A percentile compares a stretch with the other conserved stretches of the same genome.
These are phyloP conservation scores for Helicostylum pulchrum DNA, from an alignment of 192 early-diverging fungal genomes.

Conservation along the genomic window DNA sequence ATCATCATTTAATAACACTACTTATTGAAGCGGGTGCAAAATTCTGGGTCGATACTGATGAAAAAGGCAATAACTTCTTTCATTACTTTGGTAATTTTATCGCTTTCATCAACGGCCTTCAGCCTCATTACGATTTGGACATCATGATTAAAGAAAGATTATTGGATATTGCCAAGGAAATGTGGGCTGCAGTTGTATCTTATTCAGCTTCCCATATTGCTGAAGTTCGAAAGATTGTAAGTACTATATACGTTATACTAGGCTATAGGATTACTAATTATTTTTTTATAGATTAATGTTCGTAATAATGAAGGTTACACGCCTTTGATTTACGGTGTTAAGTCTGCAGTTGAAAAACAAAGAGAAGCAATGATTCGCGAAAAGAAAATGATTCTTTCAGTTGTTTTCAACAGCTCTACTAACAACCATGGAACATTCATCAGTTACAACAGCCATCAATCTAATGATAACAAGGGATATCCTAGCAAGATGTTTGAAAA, in stretches of 20 bases:
- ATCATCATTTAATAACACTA: constrained; percentile 19
- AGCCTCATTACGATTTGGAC: constrained; percentile 3
- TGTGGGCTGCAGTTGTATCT: constrained; percentile 10
- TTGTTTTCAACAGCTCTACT: not conserved
- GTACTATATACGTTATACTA: not conserved
- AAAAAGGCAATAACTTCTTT: constrained; percentile 26
- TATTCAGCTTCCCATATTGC: not conserved
- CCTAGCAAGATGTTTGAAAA: not conserved
- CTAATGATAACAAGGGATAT: not conserved
- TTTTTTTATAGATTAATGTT: constrained; percentile 24
- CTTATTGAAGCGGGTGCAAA: constrained; percentile 30
- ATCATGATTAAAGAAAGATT: not conserved
- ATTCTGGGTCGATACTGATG: constrained; percentile 7
- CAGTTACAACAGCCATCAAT: not conserved
- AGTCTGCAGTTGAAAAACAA: constrained; percentile 13
- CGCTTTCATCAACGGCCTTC: constrained; percentile 1
- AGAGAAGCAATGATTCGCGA: constrained; percentile 3
- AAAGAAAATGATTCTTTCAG: not conserved
- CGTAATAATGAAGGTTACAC: constrained; percentile 27
- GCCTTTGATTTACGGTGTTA: constrained; percentile 20
- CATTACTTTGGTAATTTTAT: constrained; percentile 25
- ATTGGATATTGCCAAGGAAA: not conserved
- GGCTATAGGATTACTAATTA: not conserved
- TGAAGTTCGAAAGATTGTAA: too few relatives aligned
- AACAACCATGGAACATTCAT: not conserved